Conservation (phyloP, 2,329 filamentous ascomycete genomes). For the Tolypocladium ovalisporum region DNA sequence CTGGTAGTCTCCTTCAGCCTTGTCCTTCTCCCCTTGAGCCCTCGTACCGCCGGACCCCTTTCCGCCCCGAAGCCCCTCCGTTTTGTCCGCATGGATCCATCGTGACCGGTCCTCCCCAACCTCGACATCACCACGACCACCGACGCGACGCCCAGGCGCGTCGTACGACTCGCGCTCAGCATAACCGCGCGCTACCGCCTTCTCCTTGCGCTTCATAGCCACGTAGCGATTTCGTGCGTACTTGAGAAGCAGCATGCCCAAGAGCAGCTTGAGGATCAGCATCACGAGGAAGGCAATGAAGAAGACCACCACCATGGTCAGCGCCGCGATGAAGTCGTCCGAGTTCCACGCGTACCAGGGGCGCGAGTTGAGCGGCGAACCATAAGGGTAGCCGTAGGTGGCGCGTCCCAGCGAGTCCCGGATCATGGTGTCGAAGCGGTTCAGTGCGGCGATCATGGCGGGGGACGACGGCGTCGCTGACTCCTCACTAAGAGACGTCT, state of each 20-base stretch:
- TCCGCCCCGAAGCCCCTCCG: conserved; percentile 52
- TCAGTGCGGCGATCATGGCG: conserved; percentile 64
- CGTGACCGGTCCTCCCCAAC: conserved; percentile 77
- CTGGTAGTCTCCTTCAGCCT: conserved; percentile 39
- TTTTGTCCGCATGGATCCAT: conserved; percentile 81
- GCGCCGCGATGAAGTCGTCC: conserved; percentile 62
- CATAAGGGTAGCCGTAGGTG: conserved; percentile 50
- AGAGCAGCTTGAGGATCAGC: conserved; percentile 70
- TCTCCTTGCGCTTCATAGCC: conserved; percentile 65
- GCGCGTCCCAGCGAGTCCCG: conserved; percentile 67
- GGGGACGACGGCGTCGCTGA: conserved; percentile 55
- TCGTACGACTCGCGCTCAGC: conserved; percentile 46
- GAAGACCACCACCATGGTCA: conserved; percentile 80
- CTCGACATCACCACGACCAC: conserved; percentile 77
- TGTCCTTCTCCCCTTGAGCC: conserved; percentile 26
- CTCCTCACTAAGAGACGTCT: conserved; percentile 55
- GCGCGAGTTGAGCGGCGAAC: conserved; percentile 23
- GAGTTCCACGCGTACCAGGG: conserved; percentile 48
- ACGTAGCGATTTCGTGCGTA: conserved; percentile 72
- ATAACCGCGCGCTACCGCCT: conserved; percentile 32
- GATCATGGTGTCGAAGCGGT: conserved; percentile 66
- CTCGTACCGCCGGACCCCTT: conserved; percentile 44
- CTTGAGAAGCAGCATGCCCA: conserved; percentile 78
- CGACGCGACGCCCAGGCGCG: conserved; percentile 63
- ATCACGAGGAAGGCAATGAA: conserved; percentile 76